phyloP scores from a whole-genome alignment of 2,329 filamentous ascomycete species.

The Emmonsiellopsis sp. region DNA sequence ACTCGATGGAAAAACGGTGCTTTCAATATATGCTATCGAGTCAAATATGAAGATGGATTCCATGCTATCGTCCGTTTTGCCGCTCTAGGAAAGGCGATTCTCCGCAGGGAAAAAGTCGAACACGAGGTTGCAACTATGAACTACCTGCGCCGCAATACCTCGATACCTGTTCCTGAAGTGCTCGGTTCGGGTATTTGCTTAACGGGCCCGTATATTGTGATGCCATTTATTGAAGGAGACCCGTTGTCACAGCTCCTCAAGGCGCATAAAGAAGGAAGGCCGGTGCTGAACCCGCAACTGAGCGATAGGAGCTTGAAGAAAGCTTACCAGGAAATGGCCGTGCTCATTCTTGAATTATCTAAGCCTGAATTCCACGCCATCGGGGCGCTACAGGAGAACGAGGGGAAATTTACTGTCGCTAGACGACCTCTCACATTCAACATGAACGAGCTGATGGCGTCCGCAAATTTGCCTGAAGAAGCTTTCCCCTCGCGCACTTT shows the following conservation, averaged over 20 bases:
- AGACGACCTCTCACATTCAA: slow-evolving; percentile 8
- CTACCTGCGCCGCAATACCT: slow-evolving; percentile 17
- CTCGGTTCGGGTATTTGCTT: slow-evolving; percentile 14
- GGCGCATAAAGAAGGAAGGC: not conserved
- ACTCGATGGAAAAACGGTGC: not conserved
- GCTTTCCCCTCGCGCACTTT: not conserved
- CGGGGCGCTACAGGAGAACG: slow-evolving; percentile 6
- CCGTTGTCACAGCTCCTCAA: slow-evolving; percentile 15
- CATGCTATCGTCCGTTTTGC: slow-evolving; percentile 13
- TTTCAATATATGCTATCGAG: slow-evolving; percentile 14
- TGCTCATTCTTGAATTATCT: slow-evolving; percentile 11
- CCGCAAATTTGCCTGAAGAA: slow-evolving; percentile 4
- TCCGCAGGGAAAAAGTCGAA: slow-evolving; percentile 10
- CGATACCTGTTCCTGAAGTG: slow-evolving; percentile 17
- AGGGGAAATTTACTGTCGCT: not conserved
- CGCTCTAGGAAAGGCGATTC: slow-evolving; percentile 8
- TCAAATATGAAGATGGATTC: slow-evolving; percentile 10
- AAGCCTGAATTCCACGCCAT: slow-evolving; percentile 11
- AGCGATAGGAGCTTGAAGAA: slow-evolving; percentile 8
- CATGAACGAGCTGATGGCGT: slow-evolving; percentile 7
- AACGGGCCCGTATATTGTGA: slow-evolving; percentile 19
- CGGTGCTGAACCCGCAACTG: slow-evolving; percentile 1
- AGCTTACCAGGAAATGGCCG: slow-evolving; percentile 12
- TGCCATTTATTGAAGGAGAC: slow-evolving; percentile 18
- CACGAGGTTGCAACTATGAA: slow-evolving; percentile 10